Evolutionary conservation across 1,284 basidiomycete species (phyloP), one percentile per base, ranked within the genome.

Genomic region (Bjerkandera adusta): DNA sequence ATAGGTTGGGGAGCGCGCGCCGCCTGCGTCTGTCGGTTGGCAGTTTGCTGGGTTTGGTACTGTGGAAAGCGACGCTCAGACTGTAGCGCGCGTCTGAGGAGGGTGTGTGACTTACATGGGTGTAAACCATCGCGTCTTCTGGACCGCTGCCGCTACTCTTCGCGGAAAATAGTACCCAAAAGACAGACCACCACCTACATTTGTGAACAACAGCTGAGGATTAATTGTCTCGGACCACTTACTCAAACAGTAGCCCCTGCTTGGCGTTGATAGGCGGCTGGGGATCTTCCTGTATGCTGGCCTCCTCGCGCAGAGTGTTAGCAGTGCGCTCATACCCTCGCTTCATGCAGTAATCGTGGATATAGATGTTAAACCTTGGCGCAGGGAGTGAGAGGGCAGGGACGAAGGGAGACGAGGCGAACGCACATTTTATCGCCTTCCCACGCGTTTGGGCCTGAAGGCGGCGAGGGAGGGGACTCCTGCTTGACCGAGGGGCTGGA

Each of bases 241-340:
- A 89, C 86, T 90, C 88, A 67, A 88, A 90, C 30, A 90, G 69
- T 49, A 90, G 72, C 42, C 87, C 88, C 64, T 89, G 88, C 48
- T 78, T 79, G 11, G 88, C 88, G 59, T 90, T 82, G 63, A 90
- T 89, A 39, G 87, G 87, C 0, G 86, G 85, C 6, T 68, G 64
- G 0, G 81, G 71, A 42, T 85, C 81, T 3, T 68, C 58, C 0
- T 76, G 63, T 32, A 89, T 75, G 0, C 80, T 76, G 1, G 86
- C 85, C 60, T 89, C 87, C 10, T 43, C 35, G 54, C 76, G 63
- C 36, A 90, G 75, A 58, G 86, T 79, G 24, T 64, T 67, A 12
- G 85, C 85, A 1, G 87, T 86, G 59, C 81, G 83, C 54, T 60
- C 65, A 57, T 81, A 90, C 45, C 87, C 87, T 45, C 86, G 81